Base-by-base conservation (phyloP, 768 basidiomycete species). In the Suillus spraguei region DNA sequence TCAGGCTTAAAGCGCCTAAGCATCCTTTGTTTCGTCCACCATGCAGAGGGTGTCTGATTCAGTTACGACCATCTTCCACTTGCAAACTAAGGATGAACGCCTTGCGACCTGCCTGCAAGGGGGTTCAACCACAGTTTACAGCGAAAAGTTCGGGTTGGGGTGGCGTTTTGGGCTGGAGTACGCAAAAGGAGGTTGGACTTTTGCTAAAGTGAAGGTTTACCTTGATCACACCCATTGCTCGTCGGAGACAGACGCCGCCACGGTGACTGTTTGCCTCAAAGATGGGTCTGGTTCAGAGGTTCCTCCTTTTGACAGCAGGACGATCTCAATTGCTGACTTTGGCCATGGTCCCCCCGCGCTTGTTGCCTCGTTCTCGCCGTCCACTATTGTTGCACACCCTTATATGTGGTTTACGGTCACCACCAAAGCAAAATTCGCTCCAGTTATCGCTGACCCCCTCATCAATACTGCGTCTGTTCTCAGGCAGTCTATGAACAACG, bases 21-120 rank as follows among this genome's bases (percentile, higher is more conserved):
- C 50, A 20, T 52, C 10, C 20, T 53, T 11, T 6, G 11, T 35
- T 53, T 53, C 20, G 35, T 35, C 33, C 20, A 1, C 20, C 20
- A 60, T 73, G 74, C 66, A 75, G 16, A 74, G 52, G 63, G 13
- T 75, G 33, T 70, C 68, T 9, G 72, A 73, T 61, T 68, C 65
- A 47, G 14, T 69, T 9, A 68, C 70, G 2, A 65, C 74, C 35
- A 28, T 70, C 11, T 74, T 73, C 68, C 72, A 63, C 14, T 60
- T 75, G 60, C 59, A 49, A 28, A 67, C 68, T 65, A 67, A 66
- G 54, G 70, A 72, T 41, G 64, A 49, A 2, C 66, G 62, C 32
- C 72, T 74, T 3, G 50, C 46, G 39, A 47, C 62, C 47, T 72
- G 69, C 49, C 39, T 66, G 3, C 42, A 63, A 1, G 32, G 35